Base-by-base conservation (phyloP, 202 grass and related monocot species). In the Schoenoplectus tabernaemontani region DNA sequence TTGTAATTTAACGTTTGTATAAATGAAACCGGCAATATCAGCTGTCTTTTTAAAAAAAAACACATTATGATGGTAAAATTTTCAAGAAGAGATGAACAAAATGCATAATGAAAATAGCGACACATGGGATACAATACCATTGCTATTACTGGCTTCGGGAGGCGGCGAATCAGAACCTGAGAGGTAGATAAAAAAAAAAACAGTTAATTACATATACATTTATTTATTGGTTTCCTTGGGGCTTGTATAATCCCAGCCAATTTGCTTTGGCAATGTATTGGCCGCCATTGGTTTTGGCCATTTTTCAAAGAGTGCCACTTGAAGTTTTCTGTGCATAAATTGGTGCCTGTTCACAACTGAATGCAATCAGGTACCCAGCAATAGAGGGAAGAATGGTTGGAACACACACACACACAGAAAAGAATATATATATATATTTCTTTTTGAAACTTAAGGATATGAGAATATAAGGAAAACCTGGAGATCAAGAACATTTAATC, bases 401-500 rank as follows among this genome's bases (percentile, higher is more conserved):
- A n/a, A n/a, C n/a, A n/a, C n/a, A n/a, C n/a, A n/a, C n/a, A n/a
- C n/a, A n/a, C n/a, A n/a, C n/a, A n/a, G n/a, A n/a, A n/a, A n/a
- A n/a, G n/a, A n/a, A n/a, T n/a, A n/a, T n/a, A n/a, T n/a, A n/a
- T n/a, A n/a, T n/a, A n/a, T n/a, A n/a, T n/a, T n/a, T n/a, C n/a
- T n/a, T n/a, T n/a, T n/a, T n/a, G n/a, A n/a, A n/a, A n/a, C 3
- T 12, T 60, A 30, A 67, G 37, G n/a, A 37, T 41, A 77, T 56
- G 48, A 5, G 11, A 43, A 74, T 70, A 17, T 46, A 17, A 37
- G 17, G 17, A 54, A 34, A 56, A 93, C 94, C 94, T 97, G 94
- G 43, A 97, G 94, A 81, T 97, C 94, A 57, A 97, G 81, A 58
- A 97, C 94, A 44, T 97, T 97, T 79, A 97, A 90, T 16, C 86